These are phyloP conservation scores for Leishmania gerbilli DNA, from an alignment of 208 protist genomes.

Conservation along the genomic window DNA sequence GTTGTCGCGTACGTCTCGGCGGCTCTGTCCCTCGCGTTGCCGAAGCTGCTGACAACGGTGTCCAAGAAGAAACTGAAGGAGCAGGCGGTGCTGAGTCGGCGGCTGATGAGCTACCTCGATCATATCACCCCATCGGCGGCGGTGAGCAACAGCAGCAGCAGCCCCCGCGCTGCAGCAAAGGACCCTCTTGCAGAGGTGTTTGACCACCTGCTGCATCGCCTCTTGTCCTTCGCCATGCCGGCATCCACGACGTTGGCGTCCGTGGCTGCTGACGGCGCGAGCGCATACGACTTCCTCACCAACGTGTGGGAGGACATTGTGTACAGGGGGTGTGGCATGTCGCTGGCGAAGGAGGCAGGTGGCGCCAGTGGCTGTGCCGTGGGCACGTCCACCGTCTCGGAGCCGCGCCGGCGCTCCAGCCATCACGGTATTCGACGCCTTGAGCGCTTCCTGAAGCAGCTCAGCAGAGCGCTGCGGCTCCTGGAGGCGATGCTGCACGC, in stretches of 20 bases:
- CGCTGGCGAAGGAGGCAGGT: background rate
- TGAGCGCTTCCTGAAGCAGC: constrained; percentile 65
- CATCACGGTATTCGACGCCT: constrained; percentile 46
- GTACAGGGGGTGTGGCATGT: constrained; percentile 29
- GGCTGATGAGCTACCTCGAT: constrained; percentile 78
- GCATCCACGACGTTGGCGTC: background rate
- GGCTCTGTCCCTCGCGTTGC: constrained; percentile 70
- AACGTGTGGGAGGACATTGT: constrained; percentile 36
- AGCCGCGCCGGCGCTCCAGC: constrained; percentile 18
- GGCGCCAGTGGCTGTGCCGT: background rate
- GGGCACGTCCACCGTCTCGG: constrained; percentile 4
- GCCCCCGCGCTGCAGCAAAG: background rate
- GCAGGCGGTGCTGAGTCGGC: constrained; percentile 77
- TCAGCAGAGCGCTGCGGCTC: constrained; percentile 59
- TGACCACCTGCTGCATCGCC: constrained; percentile 62
- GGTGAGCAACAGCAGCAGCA: background rate
- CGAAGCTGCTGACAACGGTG: constrained; percentile 73
- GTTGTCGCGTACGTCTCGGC: constrained; percentile 70
- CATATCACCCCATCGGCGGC: constrained; percentile 37
- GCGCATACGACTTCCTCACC: constrained; percentile 28
- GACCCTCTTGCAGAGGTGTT: constrained; percentile 65
- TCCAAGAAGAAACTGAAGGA: constrained; percentile 78
- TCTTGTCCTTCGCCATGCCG: constrained; percentile 62
- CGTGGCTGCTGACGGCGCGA: background rate
- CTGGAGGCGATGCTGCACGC: constrained; percentile 68